Evolutionary conservation across 2,329 filamentous ascomycete genomes (phyloP), one percentile per base, ranked within the genome.

Genomic region (Alternaria triticimaculans): DNA sequence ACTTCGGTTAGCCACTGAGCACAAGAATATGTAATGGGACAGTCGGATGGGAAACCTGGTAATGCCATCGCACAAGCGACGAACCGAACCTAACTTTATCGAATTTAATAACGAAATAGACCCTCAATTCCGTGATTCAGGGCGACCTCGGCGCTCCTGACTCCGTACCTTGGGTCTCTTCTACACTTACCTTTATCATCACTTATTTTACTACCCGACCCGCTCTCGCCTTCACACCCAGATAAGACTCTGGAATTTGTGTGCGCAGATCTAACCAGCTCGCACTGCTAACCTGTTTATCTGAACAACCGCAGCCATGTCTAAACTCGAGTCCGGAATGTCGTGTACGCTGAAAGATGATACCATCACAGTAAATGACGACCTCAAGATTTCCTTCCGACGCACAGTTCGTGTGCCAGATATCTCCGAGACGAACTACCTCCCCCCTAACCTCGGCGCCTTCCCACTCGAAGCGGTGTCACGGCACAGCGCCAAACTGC

Each of bases 401-500:
- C 62, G 66, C 7, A 72, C 65, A 5, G 46, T 72, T 4, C 71
- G 71, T 4, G 66, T 73, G 6, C 62, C 68, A 6, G 65, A 71
- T 46, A 65, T 65, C n/a, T 2, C 62, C 4, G 85, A 7, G 85
- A n/a, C 18, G 4, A 64, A 61, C 5, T 37, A 15, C 23, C 51
- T 71, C 1, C 69, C 69, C n/a, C 63, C 68, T 23, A 23, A 59
- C n/a, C 48, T 72, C 8, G 66, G 68, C 2, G 21, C 9, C 4
- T 71, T 67, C 30, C 65, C 71, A 6, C 46, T 73, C 20, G 45
- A 58, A n/a, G 15, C 50, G 11, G 54, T 67, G 3, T 58, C 58
- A 2, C 14, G 43, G 6, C 80, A 81, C 57, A 63, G 71, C 7
- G 53, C 66, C 1, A 73, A 68, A 0, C 67, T 86, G 18, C 79